phyloP scores from a whole-genome alignment of 306 rosid genomes.

The Dalbergia cochinchinensis region DNA sequence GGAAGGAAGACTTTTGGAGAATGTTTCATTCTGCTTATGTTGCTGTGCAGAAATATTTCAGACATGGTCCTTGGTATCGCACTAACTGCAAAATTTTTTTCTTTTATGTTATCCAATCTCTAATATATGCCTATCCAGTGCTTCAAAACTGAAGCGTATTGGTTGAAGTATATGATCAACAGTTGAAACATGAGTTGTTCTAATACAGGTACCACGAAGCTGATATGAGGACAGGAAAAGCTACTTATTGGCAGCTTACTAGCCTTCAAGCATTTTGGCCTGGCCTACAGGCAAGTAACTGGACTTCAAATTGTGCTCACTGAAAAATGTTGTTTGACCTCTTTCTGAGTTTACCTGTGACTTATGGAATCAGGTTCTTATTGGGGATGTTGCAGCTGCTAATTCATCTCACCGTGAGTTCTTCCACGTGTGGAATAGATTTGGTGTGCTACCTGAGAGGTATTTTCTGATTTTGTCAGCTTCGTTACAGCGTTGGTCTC shows the following conservation, averaged over 20 bases:
- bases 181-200: slow-evolving; percentile 43
- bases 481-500: slow-evolving; percentile 31
- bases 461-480: slow-evolving; percentile 49
- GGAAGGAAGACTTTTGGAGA: slow-evolving; percentile 66
- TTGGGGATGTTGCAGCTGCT: slow-evolving; percentile 93
- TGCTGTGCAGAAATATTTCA: slow-evolving; percentile 68
- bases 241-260: slow-evolving; percentile 98
- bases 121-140: slow-evolving; percentile 19
- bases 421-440: slow-evolving; percentile 84
- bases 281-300: slow-evolving; percentile 84
- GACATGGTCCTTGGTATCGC: slow-evolving; percentile 93
- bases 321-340: slow-evolving; percentile 20
- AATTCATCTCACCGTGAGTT: slow-evolving; percentile 95
- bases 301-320: slow-evolving; percentile 5
- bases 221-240: slow-evolving; percentile 96
- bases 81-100: slow-evolving; percentile 31
- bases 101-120: slow-evolving; percentile 21
- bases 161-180: slow-evolving; percentile 39
- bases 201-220: slow-evolving; percentile 93
- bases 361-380: slow-evolving; percentile 74
- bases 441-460: slow-evolving; percentile 97
- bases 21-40: slow-evolving; percentile 65
- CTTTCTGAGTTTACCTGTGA: slow-evolving; percentile 47
- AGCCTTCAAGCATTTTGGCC: slow-evolving; percentile 99
- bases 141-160: slow-evolving; percentile 10